phyloP scores from a whole-genome alignment of 768 basidiomycete genomes.

The Rhodotorula sphaerocarpa region DNA sequence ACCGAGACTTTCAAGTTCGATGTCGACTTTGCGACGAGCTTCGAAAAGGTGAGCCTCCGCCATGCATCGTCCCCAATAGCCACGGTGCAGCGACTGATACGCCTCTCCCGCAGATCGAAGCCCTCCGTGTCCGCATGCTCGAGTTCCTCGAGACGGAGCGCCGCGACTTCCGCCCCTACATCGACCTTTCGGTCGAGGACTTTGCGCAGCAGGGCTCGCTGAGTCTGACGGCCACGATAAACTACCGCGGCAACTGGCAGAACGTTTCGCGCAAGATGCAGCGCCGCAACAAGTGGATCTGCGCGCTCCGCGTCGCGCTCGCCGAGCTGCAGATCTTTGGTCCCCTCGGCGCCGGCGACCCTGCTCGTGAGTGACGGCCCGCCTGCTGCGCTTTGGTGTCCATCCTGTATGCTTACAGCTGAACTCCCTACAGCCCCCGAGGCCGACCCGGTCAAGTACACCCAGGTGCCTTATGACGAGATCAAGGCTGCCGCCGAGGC shows the following conservation, averaged over 20 bases:
- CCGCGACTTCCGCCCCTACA: conserved; percentile 65
- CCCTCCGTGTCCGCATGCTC: conserved; percentile 68
- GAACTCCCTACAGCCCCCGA: conserved; percentile 44
- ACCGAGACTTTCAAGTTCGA: conserved; percentile 75
- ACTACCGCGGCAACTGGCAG: conserved; percentile 81
- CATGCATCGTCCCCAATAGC: not conserved
- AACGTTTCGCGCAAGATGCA: conserved; percentile 60
- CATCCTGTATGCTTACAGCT: not conserved
- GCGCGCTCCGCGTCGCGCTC: conserved; percentile 66
- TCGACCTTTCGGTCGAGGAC: conserved; percentile 53
- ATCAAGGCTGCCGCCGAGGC: conserved; percentile 9
- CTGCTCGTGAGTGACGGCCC: conserved; percentile 24
- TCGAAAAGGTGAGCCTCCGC: conserved; percentile 52
- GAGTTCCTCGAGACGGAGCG: conserved; percentile 61
- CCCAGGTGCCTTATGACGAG: conserved; percentile 64
- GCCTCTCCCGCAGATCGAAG: conserved; percentile 52
- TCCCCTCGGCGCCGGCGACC: conserved; percentile 44
- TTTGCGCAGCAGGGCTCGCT: conserved; percentile 59
- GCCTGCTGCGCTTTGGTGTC: not conserved
- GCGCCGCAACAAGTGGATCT: conserved; percentile 85
- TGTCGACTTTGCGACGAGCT: conserved; percentile 66
- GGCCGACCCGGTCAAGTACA: conserved; percentile 56
- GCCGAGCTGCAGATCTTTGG: conserved; percentile 61
- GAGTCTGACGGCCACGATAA: conserved; percentile 68
- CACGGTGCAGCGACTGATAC: no score